Evolutionary conservation across 768 basidiomycete genomes (phyloP), one percentile per base, ranked within the genome.

Genomic region (Boletus rubescentipes): DNA sequence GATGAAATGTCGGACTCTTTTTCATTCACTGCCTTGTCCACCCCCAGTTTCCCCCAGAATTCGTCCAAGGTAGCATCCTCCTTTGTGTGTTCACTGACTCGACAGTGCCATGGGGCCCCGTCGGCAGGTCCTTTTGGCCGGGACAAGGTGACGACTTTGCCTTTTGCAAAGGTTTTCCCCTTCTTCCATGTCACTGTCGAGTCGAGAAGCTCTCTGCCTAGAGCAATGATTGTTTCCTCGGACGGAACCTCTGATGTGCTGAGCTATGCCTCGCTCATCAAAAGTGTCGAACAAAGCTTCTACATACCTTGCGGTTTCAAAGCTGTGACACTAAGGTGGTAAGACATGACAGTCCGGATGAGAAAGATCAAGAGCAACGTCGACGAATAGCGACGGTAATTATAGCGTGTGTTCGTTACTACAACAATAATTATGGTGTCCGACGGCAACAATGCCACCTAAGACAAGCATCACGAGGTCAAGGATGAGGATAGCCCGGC

Each of bases 1-100:
- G 39, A 56, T 36, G 10, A 32, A 36, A 4, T 23, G 12, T 60
- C 81, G 40, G 54, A 89, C 89, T 87, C 76, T 66, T 77, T 80
- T 72, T 91, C 89, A 51, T 89, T 82, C 40, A 76, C 68, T 16
- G 85, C 79, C 63, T 90, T 89, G 71, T 88, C 76, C 49, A 71
- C 70, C 0, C 84, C 86, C 14, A 91, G 68, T 60, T 81, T 85
- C 36, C 74, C 75, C 89, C 89, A 91, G 60, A 91, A 72, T 59
- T 83, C 79, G 58, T 88, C 85, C 66, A 91, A 91, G 1, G 84
- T 83, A 9, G 78, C 83, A 49, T 91, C 86, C n/a, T 81, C 74
- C 6, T 76, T 63, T 12, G 77, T 67, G 68, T 91, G 89, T 62
- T 80, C 78, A 63, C 87, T 89, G 53, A 83, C 67, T 21, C 89